Evolutionary conservation across 768 basidiomycete genomes (phyloP).

Genomic region (Paxillus ammoniavirescens): DNA sequence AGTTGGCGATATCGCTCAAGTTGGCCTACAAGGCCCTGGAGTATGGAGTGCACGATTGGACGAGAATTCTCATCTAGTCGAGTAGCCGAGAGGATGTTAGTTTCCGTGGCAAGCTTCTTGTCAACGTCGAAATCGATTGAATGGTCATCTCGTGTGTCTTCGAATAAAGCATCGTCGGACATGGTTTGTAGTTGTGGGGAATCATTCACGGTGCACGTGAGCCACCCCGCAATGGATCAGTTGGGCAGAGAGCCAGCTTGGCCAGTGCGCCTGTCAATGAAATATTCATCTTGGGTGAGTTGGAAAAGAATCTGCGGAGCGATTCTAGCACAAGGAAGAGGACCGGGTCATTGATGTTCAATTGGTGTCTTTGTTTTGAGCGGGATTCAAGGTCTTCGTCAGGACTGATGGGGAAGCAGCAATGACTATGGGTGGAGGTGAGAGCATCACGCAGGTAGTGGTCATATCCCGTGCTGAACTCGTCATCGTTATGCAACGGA

Average conservation of each 20-base stretch:
- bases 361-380: slow-evolving; percentile 60
- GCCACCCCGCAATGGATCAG: slow-evolving; percentile 85
- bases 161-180: slow-evolving; percentile 14
- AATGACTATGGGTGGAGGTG: slow-evolving; percentile 61
- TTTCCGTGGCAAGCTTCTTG: slow-evolving; percentile 57
- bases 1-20: slow-evolving; percentile 75
- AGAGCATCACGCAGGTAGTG: slow-evolving; percentile 81
- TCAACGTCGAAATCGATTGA: slow-evolving; percentile 79
- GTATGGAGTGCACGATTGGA: slow-evolving; percentile 78
- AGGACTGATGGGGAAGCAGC: slow-evolving; percentile 49
- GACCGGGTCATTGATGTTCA: slow-evolving; percentile 77
- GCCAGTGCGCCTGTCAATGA: slow-evolving; percentile 82
- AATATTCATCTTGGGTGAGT: slow-evolving; percentile 84
- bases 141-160: slow-evolving; percentile 71
- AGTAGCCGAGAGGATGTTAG: slow-evolving; percentile 59
- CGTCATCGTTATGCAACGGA: slow-evolving; percentile 63
- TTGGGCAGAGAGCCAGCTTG: slow-evolving; percentile 78
- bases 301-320: slow-evolving; percentile 77
- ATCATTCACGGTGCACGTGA: slow-evolving; percentile 64
- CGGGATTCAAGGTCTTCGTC: slow-evolving; percentile 40
- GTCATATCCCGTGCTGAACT: slow-evolving; percentile 83
- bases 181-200: slow-evolving; percentile 12
- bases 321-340: slow-evolving; percentile 68
- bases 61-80: slow-evolving; percentile 69
- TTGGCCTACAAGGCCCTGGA: slow-evolving; percentile 77